These are phyloP conservation scores for Eustoma russellianum DNA, from an alignment of 257 asterid genomes.

Conservation along the genomic window DNA sequence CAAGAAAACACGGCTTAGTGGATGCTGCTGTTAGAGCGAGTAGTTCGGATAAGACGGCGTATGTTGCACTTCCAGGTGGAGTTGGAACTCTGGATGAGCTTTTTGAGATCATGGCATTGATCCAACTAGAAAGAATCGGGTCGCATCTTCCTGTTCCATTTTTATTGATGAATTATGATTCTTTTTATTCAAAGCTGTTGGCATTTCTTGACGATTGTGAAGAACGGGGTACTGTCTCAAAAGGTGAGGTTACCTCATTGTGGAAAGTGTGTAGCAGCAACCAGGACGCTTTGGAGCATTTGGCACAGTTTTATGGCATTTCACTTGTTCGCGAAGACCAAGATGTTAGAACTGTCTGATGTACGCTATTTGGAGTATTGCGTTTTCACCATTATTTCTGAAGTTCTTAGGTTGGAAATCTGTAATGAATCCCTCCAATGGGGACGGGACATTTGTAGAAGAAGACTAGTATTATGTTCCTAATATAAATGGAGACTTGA, in stretches of 20 bases:
- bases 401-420: too few relatives aligned
- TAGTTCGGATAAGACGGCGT: conserved; percentile 59
- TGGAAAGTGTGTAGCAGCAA: conserved; percentile 75
- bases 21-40: conserved; percentile 76
- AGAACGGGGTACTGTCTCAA: conserved; percentile 61
- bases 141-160: conserved; percentile 64
- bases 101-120: conserved; percentile 75
- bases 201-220: conserved; percentile 71
- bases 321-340: neutral
- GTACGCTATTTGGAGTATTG: too few relatives aligned
- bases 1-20: conserved; percentile 88
- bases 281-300: conserved; percentile 62
- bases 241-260: conserved; percentile 57
- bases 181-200: conserved; percentile 62
- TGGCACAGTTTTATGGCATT: conserved; percentile 50
- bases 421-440: too few relatives aligned
- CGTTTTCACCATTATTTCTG: too few relatives aligned
- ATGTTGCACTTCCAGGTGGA: conserved; percentile 85
- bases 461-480: too few relatives aligned
- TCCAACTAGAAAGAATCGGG: conserved; percentile 78
- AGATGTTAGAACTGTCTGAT: too few relatives aligned
- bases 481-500: too few relatives aligned
- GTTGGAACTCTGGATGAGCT: conserved; percentile 86
- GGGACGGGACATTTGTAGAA: too few relatives aligned
- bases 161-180: conserved; percentile 75